These are phyloP conservation scores for Fusarium oxysporum DNA, from an alignment of 2,329 filamentous ascomycete genomes.

Conservation along the genomic window DNA sequence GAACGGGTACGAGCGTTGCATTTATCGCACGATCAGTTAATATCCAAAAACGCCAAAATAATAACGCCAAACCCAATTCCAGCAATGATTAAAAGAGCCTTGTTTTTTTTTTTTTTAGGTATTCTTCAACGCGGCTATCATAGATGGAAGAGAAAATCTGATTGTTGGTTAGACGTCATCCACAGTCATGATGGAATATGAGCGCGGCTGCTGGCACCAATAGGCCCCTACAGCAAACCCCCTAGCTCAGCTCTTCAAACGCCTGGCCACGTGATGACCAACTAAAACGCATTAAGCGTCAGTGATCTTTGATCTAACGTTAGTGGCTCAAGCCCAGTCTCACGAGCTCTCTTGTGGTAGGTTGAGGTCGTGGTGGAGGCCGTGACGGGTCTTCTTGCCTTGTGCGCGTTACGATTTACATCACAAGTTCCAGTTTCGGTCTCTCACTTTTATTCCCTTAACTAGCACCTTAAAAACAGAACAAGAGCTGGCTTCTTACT, in stretches of 20 bases:
- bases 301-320: conserved; percentile 9
- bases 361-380: conserved; percentile 25
- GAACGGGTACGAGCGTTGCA: conserved; percentile 10
- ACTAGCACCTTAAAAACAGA: conserved; percentile 9
- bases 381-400: conserved; percentile 32
- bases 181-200: conserved; percentile 20
- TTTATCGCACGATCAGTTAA: not conserved
- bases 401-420: conserved; percentile 39
- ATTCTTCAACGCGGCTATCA: conserved; percentile 10
- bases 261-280: conserved; percentile 42
- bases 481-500: not conserved
- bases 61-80: conserved; percentile 1
- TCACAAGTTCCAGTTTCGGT: conserved; percentile 33
- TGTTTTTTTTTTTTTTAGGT: not conserved
- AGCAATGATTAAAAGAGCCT: not conserved
- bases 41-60: not conserved
- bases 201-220: conserved; percentile 35
- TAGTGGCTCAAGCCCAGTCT: conserved; percentile 28
- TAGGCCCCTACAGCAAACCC: conserved; percentile 3
- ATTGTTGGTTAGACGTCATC: conserved; percentile 29
- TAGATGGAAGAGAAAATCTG: conserved; percentile 1
- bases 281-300: conserved; percentile 9
- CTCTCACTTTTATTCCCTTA: conserved; percentile 1
- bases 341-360: conserved; percentile 30
- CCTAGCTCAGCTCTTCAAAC: conserved; percentile 13